These are phyloP conservation scores for Penicillium sp. DNA, from an alignment of 2,329 filamentous ascomycete species.

Conservation along the genomic window DNA sequence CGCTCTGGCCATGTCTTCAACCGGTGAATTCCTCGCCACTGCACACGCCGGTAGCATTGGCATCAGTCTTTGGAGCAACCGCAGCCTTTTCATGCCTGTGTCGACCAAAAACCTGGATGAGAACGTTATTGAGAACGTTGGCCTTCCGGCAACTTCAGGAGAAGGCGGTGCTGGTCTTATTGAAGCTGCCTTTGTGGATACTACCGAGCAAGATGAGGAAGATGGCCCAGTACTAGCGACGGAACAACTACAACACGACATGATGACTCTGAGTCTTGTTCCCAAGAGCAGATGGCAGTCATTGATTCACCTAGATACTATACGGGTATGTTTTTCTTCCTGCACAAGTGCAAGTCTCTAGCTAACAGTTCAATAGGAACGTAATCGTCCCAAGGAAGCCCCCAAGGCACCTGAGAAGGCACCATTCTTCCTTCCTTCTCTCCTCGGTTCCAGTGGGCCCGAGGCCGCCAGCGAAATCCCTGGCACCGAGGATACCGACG, in stretches of 20 bases:
- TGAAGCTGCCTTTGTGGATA: conserved; percentile 69
- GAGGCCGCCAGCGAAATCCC: conserved; percentile 24
- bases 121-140: conserved; percentile 64
- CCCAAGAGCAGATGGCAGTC: conserved; percentile 94
- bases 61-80: conserved; percentile 95
- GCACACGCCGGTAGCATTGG: conserved; percentile 79
- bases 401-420: conserved; percentile 92
- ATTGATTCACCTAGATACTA: conserved; percentile 84
- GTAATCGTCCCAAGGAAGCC: conserved; percentile 90
- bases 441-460: conserved; percentile 25
- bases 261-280: conserved; percentile 85
- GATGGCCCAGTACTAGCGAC: conserved; percentile 57
- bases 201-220: conserved; percentile 49
- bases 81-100: conserved; percentile 83
- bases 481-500: conserved; percentile 30
- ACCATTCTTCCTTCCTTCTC: conserved; percentile 81
- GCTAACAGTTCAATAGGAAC: conserved; percentile 55
- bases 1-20: conserved; percentile 80
- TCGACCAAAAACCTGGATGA: conserved; percentile 83
- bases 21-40: conserved; percentile 92
- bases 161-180: conserved; percentile 75
- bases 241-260: conserved; percentile 77
- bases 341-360: not conserved
- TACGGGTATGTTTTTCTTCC: conserved; percentile 52
- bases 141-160: conserved; percentile 73